Evolutionary conservation across 805 yeast genomes (phyloP).

Genomic region (Yarrowia sp.): DNA sequence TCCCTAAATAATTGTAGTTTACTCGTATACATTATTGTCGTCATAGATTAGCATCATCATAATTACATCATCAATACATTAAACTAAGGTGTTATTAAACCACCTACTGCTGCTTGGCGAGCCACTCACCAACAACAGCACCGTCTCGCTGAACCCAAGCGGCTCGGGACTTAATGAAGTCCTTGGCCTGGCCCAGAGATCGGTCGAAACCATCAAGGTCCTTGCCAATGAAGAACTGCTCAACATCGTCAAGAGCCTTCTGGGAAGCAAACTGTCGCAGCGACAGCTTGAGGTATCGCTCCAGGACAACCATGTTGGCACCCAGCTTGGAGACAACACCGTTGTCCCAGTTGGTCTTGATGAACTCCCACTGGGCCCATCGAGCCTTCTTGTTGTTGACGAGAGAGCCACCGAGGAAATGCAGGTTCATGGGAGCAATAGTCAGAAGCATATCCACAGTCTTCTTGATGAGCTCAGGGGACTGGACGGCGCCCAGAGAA

Average conservation of each 20-base stretch:
- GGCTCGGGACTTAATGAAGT: conserved; percentile 58
- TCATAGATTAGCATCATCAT: not conserved
- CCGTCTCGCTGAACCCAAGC: conserved; percentile 60
- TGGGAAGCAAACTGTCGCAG: conserved; percentile 51
- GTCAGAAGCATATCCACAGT: conserved; percentile 55
- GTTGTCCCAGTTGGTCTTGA: conserved; percentile 57
- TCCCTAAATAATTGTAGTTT: too few relatives aligned
- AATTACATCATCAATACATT: conserved; percentile 18
- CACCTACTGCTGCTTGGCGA: conserved; percentile 17
- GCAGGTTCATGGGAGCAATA: conserved; percentile 62
- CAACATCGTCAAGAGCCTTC: conserved; percentile 52
- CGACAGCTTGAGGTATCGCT: conserved; percentile 55
- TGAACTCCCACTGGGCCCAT: conserved; percentile 57
- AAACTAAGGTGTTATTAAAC: not conserved
- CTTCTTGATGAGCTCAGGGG: conserved; percentile 51
- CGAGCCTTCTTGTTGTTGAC: conserved; percentile 57
- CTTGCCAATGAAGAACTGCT: conserved; percentile 55
- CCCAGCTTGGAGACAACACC: conserved; percentile 55
- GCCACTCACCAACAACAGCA: conserved; percentile 51
- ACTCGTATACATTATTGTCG: too few relatives aligned
- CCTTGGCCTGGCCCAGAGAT: conserved; percentile 63
- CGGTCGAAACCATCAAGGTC: conserved; percentile 64
- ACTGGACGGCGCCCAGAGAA: conserved; percentile 60
- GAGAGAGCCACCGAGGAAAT: conserved; percentile 58
- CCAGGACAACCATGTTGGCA: conserved; percentile 60